Base-by-base conservation (phyloP, 2,329 filamentous ascomycete genomes). In the Fusarium armeniacum region DNA sequence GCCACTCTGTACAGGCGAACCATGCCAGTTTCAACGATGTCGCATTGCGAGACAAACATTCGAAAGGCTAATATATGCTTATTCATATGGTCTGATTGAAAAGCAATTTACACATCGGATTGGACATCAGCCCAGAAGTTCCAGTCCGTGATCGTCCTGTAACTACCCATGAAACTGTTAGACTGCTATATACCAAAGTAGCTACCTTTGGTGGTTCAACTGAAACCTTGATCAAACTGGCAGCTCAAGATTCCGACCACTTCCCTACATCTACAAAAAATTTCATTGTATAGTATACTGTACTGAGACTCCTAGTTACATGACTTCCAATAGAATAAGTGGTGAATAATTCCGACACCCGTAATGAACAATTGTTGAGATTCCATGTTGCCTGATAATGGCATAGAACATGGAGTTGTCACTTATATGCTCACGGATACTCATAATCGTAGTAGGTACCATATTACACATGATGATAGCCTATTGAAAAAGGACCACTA, bases 121-220 rank as follows among this genome's bases (percentile, higher is more conserved):
- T 40, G 36, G 24, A 36, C 18, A 41, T 18, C 5, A 41, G 38
- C n/a, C 7, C 24, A 18, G n/a, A n/a, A 41, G 49, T 41, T 28
- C 35, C 12, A 16, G 28, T 28, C 35, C 24, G 35, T 30, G 26
- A 28, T 35, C 12, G 41, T 52, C 24, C n/a, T 41, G 35, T 41
- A 22, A 52, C 49, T 52, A 16, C 49, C 49, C 49, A 41, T 40
- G 49, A 52, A 52, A 52, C 49, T n/a, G n/a, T n/a, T n/a, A n/a
- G n/a, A n/a, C n/a, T n/a, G n/a, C n/a, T n/a, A n/a, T n/a, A n/a
- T n/a, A n/a, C n/a, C n/a, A n/a, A n/a, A n/a, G n/a, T n/a, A n/a
- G n/a, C n/a, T n/a, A n/a, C n/a, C n/a, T n/a, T n/a, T n/a, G n/a
- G n/a, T n/a, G n/a, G n/a, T n/a, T n/a, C n/a, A n/a, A n/a, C n/a